phyloP scores from a whole-genome alignment of 495 filamentous ascomycete genomes.

The Aspergillus olivimuriae region DNA sequence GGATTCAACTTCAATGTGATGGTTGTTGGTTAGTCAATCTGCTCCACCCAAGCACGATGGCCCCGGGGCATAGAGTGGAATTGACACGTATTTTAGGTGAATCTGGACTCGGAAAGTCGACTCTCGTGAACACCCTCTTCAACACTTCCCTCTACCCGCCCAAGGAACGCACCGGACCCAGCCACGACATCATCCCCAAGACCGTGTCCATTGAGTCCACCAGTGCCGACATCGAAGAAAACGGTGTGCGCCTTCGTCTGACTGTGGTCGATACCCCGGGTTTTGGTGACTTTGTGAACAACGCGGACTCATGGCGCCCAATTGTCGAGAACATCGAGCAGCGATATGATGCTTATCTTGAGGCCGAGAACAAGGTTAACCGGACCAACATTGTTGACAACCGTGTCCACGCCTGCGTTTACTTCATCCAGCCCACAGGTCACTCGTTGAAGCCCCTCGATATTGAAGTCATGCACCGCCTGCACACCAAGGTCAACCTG shows the following conservation, averaged over 20 bases:
- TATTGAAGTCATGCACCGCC: conserved; percentile 97
- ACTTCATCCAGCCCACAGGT: conserved; percentile 98
- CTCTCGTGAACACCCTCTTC: conserved; percentile 97
- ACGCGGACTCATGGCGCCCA: conserved; percentile 97
- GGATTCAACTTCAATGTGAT: conserved; percentile 99
- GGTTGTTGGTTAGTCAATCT: conserved; percentile 78
- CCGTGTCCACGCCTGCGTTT: conserved; percentile 96
- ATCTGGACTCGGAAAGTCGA: conserved; percentile 98
- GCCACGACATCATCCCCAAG: conserved; percentile 97
- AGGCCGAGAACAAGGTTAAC: conserved; percentile 99
- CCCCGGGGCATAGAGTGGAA: background rate
- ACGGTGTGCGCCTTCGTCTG: conserved; percentile 91
- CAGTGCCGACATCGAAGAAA: conserved; percentile 98
- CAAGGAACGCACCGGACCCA: conserved; percentile 94
- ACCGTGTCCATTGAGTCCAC: conserved; percentile 98
- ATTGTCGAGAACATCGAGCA: conserved; percentile 99
- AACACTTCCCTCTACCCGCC: conserved; percentile 99
- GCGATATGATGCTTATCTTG: conserved; percentile 94
- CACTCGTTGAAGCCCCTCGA: conserved; percentile 99
- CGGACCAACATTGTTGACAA: conserved; percentile 99
- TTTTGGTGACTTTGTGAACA: conserved; percentile 99
- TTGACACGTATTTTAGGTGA: conserved; percentile 59
- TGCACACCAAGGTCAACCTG: conserved; percentile 99
- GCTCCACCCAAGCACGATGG: background rate
- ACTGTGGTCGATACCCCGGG: conserved; percentile 97